A percentile compares a stretch with the other conserved stretches of the same genome.
phyloP scores from a whole-genome alignment of 495 filamentous ascomycete species.

The Neurospora pannonica region DNA sequence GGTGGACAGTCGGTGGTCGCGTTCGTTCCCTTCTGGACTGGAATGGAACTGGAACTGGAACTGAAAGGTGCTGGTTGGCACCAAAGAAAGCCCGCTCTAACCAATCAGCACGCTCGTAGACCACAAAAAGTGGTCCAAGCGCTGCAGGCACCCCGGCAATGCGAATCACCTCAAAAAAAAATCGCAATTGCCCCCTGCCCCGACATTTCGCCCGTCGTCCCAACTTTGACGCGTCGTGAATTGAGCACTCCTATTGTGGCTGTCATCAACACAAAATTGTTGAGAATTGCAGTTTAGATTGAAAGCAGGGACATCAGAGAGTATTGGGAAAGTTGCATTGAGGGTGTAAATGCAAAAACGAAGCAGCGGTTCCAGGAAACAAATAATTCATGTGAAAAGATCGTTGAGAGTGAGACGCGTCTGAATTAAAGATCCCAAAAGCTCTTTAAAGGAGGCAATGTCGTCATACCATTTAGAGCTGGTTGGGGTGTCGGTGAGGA shows the following conservation, averaged over 20 bases:
- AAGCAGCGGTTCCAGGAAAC: not conserved
- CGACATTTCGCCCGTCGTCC: not conserved
- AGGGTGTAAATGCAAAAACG: not conserved
- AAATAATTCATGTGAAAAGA: not conserved
- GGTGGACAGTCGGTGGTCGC: not conserved
- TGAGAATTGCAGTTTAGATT: not conserved
- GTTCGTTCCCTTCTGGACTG: not conserved
- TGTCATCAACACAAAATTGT: not conserved
- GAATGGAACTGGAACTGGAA: not conserved
- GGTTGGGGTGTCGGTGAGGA: conserved; percentile 7
- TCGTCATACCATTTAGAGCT: conserved; percentile 15
- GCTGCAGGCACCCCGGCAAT: conserved; percentile 19
- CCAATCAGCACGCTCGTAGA: not conserved
- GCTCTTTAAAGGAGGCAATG: conserved; percentile 12
- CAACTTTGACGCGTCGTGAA: conserved; percentile 12
- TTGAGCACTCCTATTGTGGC: conserved; percentile 9
- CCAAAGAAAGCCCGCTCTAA: not conserved
- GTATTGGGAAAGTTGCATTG: not conserved
- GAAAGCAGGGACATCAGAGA: not conserved
- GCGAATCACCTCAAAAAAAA: conserved; percentile 26
- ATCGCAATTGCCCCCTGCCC: not conserved
- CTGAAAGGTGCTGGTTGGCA: not conserved
- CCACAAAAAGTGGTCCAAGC: conserved; percentile 8
- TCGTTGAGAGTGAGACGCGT: conserved; percentile 11
- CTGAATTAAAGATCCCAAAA: conserved; percentile 12